A percentile compares a stretch with the other conserved stretches of the same genome.
Conservation (phyloP, 148 eudicot genomes). For the Fagopyrum esculentum region DNA sequence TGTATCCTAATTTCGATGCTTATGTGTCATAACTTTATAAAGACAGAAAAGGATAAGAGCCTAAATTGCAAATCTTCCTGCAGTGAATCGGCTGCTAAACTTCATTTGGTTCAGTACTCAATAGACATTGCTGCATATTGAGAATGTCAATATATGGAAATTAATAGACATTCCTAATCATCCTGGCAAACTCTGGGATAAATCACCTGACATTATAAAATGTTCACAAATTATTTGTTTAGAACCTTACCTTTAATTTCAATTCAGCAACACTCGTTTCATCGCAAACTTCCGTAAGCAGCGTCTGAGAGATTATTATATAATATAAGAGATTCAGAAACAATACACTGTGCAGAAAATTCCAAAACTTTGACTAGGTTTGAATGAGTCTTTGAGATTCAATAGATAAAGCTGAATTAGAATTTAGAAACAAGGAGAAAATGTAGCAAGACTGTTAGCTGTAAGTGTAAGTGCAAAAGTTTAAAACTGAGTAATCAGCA, state of each 20-base stretch:
- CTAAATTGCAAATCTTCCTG: neutral
- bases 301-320: constrained; percentile 34
- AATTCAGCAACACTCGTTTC: constrained; percentile 81
- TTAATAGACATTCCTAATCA: neutral
- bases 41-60: neutral
- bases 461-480: neutral
- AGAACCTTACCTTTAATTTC: constrained; percentile 58
- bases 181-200: neutral
- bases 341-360: neutral
- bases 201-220: neutral
- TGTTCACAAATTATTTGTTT: neutral
- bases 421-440: neutral
- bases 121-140: neutral
- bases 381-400: neutral
- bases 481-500: neutral
- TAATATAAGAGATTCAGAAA: constrained; percentile 5
- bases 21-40: neutral
- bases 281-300: constrained; percentile 72
- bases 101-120: neutral
- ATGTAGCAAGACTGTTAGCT: neutral
- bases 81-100: neutral
- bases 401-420: neutral
- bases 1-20: neutral
- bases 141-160: neutral
- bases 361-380: neutral